Evolutionary conservation across 1,284 basidiomycete species (phyloP).

Genomic region (Sphagnurus paluster): DNA sequence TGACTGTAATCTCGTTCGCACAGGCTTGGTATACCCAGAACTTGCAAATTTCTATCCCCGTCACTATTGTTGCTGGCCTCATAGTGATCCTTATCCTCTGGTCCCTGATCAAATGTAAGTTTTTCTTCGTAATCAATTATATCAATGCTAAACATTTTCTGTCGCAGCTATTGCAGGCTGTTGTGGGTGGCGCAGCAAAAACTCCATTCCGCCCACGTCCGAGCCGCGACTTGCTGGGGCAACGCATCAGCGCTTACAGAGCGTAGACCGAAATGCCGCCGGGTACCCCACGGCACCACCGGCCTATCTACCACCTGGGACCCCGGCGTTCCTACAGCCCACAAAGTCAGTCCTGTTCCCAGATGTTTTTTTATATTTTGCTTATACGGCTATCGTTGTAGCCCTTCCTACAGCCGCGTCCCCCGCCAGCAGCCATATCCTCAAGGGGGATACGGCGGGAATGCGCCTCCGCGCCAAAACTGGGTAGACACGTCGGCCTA

Average conservation of each 20-base stretch:
- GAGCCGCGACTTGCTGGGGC: conserved; percentile 20
- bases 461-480: conserved; percentile 30
- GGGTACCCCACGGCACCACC: conserved; percentile 17
- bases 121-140: neutral
- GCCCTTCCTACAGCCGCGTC: conserved; percentile 29
- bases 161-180: conserved; percentile 24
- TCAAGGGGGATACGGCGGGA: conserved; percentile 16
- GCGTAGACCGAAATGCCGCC: conserved; percentile 25
- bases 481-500: conserved; percentile 49
- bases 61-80: conserved; percentile 73
- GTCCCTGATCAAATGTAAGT: conserved; percentile 36
- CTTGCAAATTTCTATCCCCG: conserved; percentile 79
- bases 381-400: conserved; percentile 10
- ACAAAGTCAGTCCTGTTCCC: conserved; percentile 8
- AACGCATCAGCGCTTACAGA: conserved; percentile 32
- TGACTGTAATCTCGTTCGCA: conserved; percentile 9
- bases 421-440: conserved; percentile 17
- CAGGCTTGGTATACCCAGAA: conserved; percentile 76
- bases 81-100: conserved; percentile 55
- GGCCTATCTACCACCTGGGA: conserved; percentile 15
- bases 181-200: conserved; percentile 23
- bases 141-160: neutral
- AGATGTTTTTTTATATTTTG: neutral
- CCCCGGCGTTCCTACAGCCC: conserved; percentile 15
- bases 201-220: conserved; percentile 1